Evolutionary conservation across 495 filamentous ascomycete genomes (phyloP).

Genomic region (Penicillium salamii): DNA sequence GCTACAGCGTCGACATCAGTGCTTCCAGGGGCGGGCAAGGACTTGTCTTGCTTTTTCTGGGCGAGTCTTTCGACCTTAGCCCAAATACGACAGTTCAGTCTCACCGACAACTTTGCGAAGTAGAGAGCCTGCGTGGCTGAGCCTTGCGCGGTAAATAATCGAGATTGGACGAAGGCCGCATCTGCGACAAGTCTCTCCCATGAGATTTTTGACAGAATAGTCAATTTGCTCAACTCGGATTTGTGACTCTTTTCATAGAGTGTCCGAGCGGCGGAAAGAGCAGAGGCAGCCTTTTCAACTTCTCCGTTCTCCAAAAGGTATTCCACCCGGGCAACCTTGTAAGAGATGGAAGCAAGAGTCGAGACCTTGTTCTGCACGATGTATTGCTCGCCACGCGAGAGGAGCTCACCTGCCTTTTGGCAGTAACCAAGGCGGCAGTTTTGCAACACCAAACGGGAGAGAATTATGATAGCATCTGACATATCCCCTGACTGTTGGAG

Average conservation of each 20-base stretch:
- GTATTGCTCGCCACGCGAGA: conserved; percentile 57
- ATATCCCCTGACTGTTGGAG: conserved; percentile 47
- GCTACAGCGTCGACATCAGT: conserved; percentile 41
- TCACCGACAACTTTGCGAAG: conserved; percentile 64
- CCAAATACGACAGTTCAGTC: conserved; percentile 69
- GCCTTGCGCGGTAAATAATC: conserved; percentile 61
- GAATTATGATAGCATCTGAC: conserved; percentile 53
- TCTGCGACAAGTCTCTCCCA: conserved; percentile 50
- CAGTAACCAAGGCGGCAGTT: conserved; percentile 77
- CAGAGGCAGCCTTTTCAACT: conserved; percentile 47
- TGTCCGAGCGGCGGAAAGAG: conserved; percentile 27
- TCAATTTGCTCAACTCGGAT: conserved; percentile 24
- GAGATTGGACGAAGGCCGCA: conserved; percentile 58
- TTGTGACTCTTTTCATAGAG: conserved; percentile 38
- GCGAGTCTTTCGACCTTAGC: conserved; percentile 56
- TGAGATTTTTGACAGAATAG: conserved; percentile 33
- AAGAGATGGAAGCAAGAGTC: conserved; percentile 47
- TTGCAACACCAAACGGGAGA: conserved; percentile 63
- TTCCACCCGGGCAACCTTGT: conserved; percentile 70
- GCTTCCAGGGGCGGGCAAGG: conserved; percentile 13
- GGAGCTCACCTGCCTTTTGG: conserved; percentile 62
- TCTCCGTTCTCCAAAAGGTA: conserved; percentile 69
- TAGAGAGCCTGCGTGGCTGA: conserved; percentile 61
- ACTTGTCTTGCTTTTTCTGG: conserved; percentile 35
- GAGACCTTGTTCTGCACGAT: conserved; percentile 35